Evolutionary conservation across 2,329 filamentous ascomycete genomes (phyloP), one percentile per base, ranked within the genome.

Genomic region (Pseudogymnoascus sp.): DNA sequence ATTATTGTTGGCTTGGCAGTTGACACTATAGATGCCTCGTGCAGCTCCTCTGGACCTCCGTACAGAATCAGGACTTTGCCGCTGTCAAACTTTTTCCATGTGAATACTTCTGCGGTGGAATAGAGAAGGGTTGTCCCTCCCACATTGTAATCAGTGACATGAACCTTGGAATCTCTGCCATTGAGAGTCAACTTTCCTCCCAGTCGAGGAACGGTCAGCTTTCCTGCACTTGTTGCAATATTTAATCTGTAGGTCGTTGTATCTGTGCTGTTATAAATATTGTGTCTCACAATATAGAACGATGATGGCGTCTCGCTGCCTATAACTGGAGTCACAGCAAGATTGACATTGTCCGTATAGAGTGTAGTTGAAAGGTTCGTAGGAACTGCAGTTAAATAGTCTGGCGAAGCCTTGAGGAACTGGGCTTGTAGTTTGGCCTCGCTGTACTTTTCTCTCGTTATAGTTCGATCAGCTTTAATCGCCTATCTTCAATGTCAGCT

Each of bases 271-370:
- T 82, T 81, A 70, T 88, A 90, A 61, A 84, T 81, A 0, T 81
- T 75, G 69, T 93, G 89, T 18, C 88, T 79, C 2, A 85, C 75
- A 1, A 92, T 80, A 71, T 84, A 91, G 74, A 88, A 89, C 16
- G 77, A 81, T 2, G 79, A 77, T 0, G 76, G 77, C 0, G 82
- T 82, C 34, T 72, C 72, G 43, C 83, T 77, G 38, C 79, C 80
- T 2, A 81, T 75, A 1, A 90, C 72, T 0, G 85, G 84, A 0
- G 88, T 90, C 3, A 86, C 77, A 1, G 82, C 80, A 63, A 93
- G 89, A 5, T 79, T 77, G 7, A 83, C 79, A 4, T 81, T 82
- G 68, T 86, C 87, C 68, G 87, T 60, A 42, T 64, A 64, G 84
- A 84, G 69, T 90, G 87, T 62, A 87, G 89, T 0, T 18, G 60